phyloP scores from a whole-genome alignment of 176 grass and related monocot genomes.

The Juncus inflexus region DNA sequence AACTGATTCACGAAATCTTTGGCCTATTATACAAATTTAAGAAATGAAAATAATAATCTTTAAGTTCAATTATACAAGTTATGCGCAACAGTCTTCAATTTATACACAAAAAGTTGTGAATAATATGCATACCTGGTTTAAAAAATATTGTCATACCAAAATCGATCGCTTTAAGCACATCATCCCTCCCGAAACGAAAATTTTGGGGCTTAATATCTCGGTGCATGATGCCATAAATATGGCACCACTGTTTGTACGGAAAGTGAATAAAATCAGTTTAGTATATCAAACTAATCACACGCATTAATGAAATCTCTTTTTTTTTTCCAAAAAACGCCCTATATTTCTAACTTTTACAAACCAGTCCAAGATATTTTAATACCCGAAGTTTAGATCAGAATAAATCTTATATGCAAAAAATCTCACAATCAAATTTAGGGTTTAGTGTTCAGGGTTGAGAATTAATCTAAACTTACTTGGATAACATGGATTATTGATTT shows the following conservation, averaged over 20 bases:
- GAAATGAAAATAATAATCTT: neutral
- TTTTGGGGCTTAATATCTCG: conserved; percentile 22
- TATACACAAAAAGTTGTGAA: neutral
- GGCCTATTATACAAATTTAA: neutral
- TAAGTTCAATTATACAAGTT: neutral
- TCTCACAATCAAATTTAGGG: no score
- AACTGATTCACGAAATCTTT: neutral
- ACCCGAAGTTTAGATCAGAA: no score
- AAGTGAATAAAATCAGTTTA: neutral
- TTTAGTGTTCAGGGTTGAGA: no score
- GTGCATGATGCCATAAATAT: conserved; percentile 7
- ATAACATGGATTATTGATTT: conserved; percentile 2
- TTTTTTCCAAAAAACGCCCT: no score
- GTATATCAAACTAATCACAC: neutral
- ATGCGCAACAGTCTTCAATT: neutral
- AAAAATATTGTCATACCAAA: conserved; percentile 11
- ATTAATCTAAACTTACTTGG: neutral
- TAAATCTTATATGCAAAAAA: no score
- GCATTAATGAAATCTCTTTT: neutral
- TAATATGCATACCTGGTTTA: neutral
- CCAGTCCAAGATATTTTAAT: no score
- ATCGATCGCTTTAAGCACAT: neutral
- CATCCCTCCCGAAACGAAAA: neutral
- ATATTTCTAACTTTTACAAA: no score
- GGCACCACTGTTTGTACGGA: conserved; percentile 4